A percentile compares a stretch with the other conserved stretches of the same genome.
Evolutionary conservation across 2,329 filamentous ascomycete species (phyloP).

Genomic region (Pseudogymnoascus sp.): DNA sequence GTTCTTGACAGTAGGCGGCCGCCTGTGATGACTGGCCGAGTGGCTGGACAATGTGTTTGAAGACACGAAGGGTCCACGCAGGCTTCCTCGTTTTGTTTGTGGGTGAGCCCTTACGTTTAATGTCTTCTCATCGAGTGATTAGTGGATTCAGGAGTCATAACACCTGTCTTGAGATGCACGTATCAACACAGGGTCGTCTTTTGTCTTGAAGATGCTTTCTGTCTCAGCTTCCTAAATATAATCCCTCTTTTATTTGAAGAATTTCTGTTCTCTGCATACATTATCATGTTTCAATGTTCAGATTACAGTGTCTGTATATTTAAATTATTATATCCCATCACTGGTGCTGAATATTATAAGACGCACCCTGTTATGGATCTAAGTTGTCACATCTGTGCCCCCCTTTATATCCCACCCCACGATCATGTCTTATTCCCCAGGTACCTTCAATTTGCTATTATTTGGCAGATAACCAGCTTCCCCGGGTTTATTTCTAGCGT

Average conservation of each 20-base stretch:
- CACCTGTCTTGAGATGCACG: not conserved
- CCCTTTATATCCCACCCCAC: not conserved
- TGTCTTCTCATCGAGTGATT: not conserved
- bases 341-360: not conserved
- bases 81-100: not conserved
- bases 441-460: not conserved
- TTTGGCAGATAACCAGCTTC: not conserved
- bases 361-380: not conserved
- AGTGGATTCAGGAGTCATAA: not conserved
- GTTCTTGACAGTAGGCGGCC: not conserved
- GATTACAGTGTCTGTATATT: not conserved
- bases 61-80: not conserved
- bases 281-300: not conserved
- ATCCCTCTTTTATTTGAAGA: not conserved
- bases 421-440: not conserved
- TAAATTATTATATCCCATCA: too few species aligned
- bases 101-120: not conserved
- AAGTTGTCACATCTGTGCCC: not conserved
- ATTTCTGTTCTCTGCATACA: too few species aligned
- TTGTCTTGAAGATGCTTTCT: not conserved
- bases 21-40: too few species aligned
- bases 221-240: not conserved
- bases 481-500: not conserved
- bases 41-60: not conserved
- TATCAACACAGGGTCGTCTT: not conserved